Base-by-base conservation (phyloP, 202 grass and related monocot genomes). In the Dendrocalamus latiflorus region DNA sequence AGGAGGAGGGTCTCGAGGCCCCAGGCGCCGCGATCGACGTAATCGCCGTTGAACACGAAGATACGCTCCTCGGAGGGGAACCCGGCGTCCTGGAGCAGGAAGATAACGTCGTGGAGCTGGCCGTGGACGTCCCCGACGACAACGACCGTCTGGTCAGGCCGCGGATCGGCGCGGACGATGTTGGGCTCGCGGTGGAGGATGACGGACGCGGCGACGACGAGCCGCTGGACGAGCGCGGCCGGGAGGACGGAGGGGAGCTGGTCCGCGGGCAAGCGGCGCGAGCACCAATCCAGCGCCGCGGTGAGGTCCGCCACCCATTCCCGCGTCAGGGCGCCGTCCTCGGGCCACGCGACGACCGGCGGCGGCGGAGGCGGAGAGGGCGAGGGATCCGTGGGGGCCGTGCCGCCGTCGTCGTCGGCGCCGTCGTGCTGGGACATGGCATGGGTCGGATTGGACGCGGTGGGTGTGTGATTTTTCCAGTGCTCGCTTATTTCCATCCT, bases 11-110 rank as follows among this genome's bases (percentile, higher is more conserved):
- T 95, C 78, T 98, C 96, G 33, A 98, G 69, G 14, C 95, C 95
- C 95, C 95, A 98, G 12, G 95, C 95, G 9, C 95, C 95, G 21
- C 96, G 89, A 51, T 98, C 96, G 8, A 98, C 93, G 72, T 98
- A 98, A 54, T 98, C 96, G 4, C 96, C 96, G 42, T 98, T 98
- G 72, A 98, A 98, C 56, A 98, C 93, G 63, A 98, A 98, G 74
- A 95, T 26, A 2, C 93, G 96, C 1, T 90, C 86, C 72, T 98
- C 89, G 11, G 85, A 89, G 1, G 96, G 96, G 80, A 93, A 93
- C 2, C 96, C 96, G 0, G 96, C 91, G 74, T 98, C 89, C 68
- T 77, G 87, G 65, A 98, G 87, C 45, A 98, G 71, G 91, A 95
- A 98, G 21, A 98, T 85, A 38, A 95, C 93, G 60, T 98, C 93